Conservation (phyloP, 2,329 filamentous ascomycete species). For the Sporothrix inflata region DNA sequence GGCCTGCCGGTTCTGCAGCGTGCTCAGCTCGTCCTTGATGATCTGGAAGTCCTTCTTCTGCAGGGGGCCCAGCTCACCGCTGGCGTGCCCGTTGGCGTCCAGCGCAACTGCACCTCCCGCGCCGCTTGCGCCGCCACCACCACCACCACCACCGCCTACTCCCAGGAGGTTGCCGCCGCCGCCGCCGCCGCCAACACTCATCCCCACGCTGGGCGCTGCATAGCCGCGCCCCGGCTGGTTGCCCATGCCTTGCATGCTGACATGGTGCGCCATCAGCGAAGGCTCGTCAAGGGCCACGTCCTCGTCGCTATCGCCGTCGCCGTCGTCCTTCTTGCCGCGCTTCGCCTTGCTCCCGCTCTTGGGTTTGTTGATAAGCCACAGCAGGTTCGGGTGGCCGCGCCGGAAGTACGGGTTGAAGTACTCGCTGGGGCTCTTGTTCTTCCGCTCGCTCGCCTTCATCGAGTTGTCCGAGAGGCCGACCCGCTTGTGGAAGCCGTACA, state of each 20-base stretch:
- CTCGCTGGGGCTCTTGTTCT: conserved; percentile 97
- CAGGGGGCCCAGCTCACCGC: conserved; percentile 50
- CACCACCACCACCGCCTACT: background rate
- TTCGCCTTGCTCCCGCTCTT: conserved; percentile 68
- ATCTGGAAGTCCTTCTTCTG: conserved; percentile 74
- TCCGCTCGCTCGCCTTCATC: conserved; percentile 94
- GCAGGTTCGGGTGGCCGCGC: conserved; percentile 84
- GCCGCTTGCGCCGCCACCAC: conserved; percentile 31
- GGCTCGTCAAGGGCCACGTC: conserved; percentile 62
- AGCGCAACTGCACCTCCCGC: background rate
- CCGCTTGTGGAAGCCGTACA: conserved; percentile 98
- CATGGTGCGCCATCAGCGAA: conserved; percentile 34
- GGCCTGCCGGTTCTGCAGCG: conserved; percentile 82
- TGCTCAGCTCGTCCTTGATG: conserved; percentile 78
- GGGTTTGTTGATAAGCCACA: conserved; percentile 97
- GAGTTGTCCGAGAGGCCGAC: conserved; percentile 94
- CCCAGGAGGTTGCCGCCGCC: background rate
- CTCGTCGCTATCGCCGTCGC: conserved; percentile 73
- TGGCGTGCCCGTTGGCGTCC: conserved; percentile 36
- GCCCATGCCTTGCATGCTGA: conserved; percentile 32
- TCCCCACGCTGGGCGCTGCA: conserved; percentile 42
- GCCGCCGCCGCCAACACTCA: conserved; percentile 30
- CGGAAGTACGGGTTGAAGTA: conserved; percentile 98
- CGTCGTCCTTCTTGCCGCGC: conserved; percentile 64
- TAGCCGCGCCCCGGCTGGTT: conserved; percentile 37